These are phyloP conservation scores for Cnidoscolus chayamansa DNA, from an alignment of 441 rosid species.

Conservation along the genomic window DNA sequence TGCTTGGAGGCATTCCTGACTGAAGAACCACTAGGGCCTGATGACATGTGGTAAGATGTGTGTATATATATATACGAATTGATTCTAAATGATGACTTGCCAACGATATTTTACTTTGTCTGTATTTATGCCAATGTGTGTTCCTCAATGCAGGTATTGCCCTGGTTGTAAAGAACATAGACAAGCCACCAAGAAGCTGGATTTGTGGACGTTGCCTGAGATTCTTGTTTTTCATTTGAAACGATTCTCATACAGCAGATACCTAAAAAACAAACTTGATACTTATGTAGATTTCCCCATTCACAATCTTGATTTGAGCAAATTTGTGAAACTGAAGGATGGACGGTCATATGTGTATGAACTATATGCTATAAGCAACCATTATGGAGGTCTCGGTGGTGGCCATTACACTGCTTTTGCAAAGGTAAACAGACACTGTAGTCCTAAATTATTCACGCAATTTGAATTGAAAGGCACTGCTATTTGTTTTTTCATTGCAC, in stretches of 20 bases:
- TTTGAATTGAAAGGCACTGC: not conserved
- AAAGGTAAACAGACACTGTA: constrained; percentile 38
- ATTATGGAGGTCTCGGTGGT: constrained; percentile 75
- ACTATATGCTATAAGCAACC: constrained; percentile 69
- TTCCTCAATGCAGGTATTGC: constrained; percentile 47
- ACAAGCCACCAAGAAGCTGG: constrained; percentile 71
- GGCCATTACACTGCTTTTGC: constrained; percentile 82
- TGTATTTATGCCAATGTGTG: not conserved
- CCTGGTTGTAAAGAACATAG: constrained; percentile 67
- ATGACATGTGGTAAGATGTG: constrained; percentile 64
- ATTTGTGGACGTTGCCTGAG: constrained; percentile 72
- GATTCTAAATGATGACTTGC: too few species aligned
- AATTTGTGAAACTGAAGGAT: constrained; percentile 41
- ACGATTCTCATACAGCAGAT: constrained; percentile 69
- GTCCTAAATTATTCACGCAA: not conserved
- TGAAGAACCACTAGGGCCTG: constrained; percentile 81
- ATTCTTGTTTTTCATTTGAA: constrained; percentile 69
- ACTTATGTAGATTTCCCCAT: constrained; percentile 73
- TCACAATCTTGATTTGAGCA: constrained; percentile 57
- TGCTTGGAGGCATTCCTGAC: constrained; percentile 77
- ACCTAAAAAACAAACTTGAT: constrained; percentile 65
- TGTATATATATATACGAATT: too few species aligned
- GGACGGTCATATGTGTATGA: constrained; percentile 39
- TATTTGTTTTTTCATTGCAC: not conserved
- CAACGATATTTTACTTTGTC: not conserved